These are phyloP conservation scores for Neurospora sp. DNA, from an alignment of 495 filamentous ascomycete species.

Conservation along the genomic window DNA sequence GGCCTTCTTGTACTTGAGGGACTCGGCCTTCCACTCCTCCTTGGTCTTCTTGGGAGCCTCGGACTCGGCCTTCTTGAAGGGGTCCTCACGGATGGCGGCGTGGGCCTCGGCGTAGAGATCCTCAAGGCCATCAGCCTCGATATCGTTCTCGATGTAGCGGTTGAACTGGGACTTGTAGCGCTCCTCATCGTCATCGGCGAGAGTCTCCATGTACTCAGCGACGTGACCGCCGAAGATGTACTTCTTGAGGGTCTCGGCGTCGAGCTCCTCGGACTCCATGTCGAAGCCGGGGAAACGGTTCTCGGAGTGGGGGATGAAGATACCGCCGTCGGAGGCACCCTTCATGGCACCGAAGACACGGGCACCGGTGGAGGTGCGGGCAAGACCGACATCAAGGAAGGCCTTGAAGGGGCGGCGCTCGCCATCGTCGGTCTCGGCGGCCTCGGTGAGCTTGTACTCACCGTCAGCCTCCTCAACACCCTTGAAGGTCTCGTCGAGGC, in stretches of 20 bases:
- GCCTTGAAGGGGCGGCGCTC: constrained; percentile 98
- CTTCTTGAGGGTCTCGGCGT: constrained; percentile 91
- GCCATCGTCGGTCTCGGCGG: constrained; percentile 69
- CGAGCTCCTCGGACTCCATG: constrained; percentile 91
- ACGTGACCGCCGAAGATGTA: constrained; percentile 99
- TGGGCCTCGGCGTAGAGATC: constrained; percentile 93
- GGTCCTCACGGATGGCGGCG: constrained; percentile 94
- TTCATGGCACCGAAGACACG: constrained; percentile 99
- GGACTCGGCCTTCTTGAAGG: constrained; percentile 85
- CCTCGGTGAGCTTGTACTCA: constrained; percentile 89
- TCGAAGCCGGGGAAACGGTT: constrained; percentile 99
- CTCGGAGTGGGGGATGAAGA: constrained; percentile 95
- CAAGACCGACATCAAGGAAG: constrained; percentile 94
- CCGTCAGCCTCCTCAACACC: constrained; percentile 94
- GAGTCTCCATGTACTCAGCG: constrained; percentile 99
- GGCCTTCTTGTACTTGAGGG: constrained; percentile 66
- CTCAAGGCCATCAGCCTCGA: constrained; percentile 96
- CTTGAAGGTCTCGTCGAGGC: constrained; percentile 77
- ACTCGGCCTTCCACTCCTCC: constrained; percentile 95
- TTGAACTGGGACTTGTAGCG: constrained; percentile 96
- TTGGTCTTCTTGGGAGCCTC: constrained; percentile 80
- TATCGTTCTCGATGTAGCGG: constrained; percentile 91
- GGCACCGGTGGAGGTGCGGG: constrained; percentile 93
- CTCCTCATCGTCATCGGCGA: constrained; percentile 99
- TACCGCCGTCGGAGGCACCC: constrained; percentile 96